Conservation (phyloP, 2,329 filamentous ascomycete genomes). For the Pestalotiopsis sp. region DNA sequence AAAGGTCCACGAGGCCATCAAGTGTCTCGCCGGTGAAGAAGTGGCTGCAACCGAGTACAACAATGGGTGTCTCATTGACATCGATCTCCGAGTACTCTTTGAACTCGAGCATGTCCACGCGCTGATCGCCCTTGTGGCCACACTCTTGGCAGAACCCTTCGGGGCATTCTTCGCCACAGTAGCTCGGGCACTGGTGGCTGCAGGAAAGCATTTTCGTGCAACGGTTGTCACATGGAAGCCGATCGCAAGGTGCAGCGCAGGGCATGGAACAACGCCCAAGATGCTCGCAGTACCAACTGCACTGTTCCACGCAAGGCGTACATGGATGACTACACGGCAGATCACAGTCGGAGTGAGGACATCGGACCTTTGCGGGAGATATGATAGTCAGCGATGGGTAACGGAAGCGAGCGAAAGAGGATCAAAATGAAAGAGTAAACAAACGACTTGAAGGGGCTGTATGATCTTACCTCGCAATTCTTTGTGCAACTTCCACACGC, state of each 20-base stretch:
- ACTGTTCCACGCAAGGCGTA: not conserved
- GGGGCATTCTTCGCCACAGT: not conserved
- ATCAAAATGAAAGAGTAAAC: not conserved
- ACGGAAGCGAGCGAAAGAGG: not conserved
- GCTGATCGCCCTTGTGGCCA: not conserved
- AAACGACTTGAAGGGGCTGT: not conserved
- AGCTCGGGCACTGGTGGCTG: not conserved
- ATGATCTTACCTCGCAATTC: not conserved
- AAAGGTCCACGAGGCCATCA: not conserved
- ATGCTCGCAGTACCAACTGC: not conserved
- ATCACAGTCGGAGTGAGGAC: not conserved
- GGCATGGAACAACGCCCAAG: not conserved
- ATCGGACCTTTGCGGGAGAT: not conserved
- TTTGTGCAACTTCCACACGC: not conserved
- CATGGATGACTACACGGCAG: not conserved
- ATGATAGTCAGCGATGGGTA: not conserved
- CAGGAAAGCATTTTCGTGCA: not conserved
- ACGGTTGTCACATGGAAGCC: not conserved
- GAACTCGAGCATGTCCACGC: not conserved
- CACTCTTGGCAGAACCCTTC: not conserved
- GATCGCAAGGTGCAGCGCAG: not conserved
- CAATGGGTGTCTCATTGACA: not conserved
- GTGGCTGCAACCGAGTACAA: not conserved
- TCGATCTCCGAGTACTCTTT: not conserved
- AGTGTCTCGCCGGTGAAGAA: not conserved